Conservation (phyloP, 768 basidiomycete genomes). For the Phanerochaete sordida region DNA sequence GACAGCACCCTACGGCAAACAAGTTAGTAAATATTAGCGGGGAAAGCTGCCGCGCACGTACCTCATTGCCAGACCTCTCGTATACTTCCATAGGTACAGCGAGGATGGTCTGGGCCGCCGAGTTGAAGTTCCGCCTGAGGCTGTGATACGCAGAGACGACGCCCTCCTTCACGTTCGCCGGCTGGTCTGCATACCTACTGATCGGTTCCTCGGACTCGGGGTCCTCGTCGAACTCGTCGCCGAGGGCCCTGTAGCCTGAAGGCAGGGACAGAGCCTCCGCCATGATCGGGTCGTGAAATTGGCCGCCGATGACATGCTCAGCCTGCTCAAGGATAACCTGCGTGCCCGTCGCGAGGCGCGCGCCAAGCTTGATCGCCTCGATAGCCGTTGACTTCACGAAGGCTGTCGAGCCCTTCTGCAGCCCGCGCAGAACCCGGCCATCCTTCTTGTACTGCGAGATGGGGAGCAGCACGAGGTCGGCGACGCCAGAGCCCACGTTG, state of each 20-base stretch:
- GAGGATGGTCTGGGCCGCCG: slow-evolving; percentile 96
- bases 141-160: slow-evolving; percentile 90
- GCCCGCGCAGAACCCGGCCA: slow-evolving; percentile 83
- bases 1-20: slow-evolving; percentile 71
- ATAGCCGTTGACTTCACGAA: slow-evolving; percentile 94
- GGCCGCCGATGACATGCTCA: slow-evolving; percentile 83
- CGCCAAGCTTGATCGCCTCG: slow-evolving; percentile 94
- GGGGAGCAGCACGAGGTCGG: slow-evolving; percentile 91
- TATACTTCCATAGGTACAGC: slow-evolving; percentile 99
- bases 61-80: slow-evolving; percentile 90
- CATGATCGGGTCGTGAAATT: slow-evolving; percentile 61
- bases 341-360: slow-evolving; percentile 91
- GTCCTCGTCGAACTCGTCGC: slow-evolving; percentile 28
- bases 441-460: slow-evolving; percentile 99
- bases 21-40: background rate
- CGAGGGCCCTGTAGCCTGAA: slow-evolving; percentile 25
- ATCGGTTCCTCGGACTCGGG: slow-evolving; percentile 59
- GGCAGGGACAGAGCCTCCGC: slow-evolving; percentile 57
- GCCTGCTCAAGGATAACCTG: slow-evolving; percentile 97
- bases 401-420: slow-evolving; percentile 91
- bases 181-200: slow-evolving; percentile 93
- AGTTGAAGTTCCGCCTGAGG: slow-evolving; percentile 79
- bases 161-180: slow-evolving; percentile 78
- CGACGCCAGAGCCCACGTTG: slow-evolving; percentile 95
- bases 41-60: slow-evolving; percentile 26